Conservation (phyloP, 2,329 filamentous ascomycete species). For the Ophidiomyces ophidiicola region DNA sequence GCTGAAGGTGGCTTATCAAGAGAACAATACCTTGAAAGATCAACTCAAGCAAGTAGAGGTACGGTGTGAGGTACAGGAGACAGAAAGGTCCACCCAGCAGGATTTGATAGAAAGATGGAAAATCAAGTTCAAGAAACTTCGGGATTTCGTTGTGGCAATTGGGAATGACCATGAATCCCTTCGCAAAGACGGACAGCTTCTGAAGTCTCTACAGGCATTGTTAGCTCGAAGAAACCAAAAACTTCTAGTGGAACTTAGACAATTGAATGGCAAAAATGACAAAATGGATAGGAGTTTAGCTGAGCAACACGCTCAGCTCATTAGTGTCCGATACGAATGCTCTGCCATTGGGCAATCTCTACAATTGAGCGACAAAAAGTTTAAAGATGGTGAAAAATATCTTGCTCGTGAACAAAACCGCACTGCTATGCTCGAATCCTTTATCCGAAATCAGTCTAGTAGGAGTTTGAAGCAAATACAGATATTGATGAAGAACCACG, state of each 20-base stretch:
- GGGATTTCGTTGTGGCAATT: constrained; percentile 24
- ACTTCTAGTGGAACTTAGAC: constrained; percentile 19
- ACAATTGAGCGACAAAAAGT: constrained; percentile 18
- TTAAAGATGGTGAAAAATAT: constrained; percentile 14
- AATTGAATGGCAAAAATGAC: constrained; percentile 18
- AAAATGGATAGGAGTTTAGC: constrained; percentile 14
- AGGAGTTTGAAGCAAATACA: constrained; percentile 8
- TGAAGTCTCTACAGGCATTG: constrained; percentile 19
- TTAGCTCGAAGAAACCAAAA: constrained; percentile 21
- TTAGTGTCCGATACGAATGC: constrained; percentile 16
- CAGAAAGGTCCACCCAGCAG: constrained; percentile 17
- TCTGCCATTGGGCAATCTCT: constrained; percentile 21
- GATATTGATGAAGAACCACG: constrained; percentile 7
- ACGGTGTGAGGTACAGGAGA: constrained; percentile 17
- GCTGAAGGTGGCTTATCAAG: constrained; percentile 18
- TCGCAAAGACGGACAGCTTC: constrained; percentile 21
- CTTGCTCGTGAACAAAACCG: constrained; percentile 24
- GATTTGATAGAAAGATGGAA: constrained; percentile 27
- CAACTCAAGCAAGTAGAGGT: constrained; percentile 17
- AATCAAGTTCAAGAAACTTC: constrained; percentile 24
- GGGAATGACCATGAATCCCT: constrained; percentile 25
- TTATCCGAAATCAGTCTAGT: constrained; percentile 20
- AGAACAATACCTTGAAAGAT: constrained; percentile 22
- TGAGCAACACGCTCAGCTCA: constrained; percentile 17
- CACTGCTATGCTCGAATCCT: constrained; percentile 22